These are phyloP conservation scores for Pyracantha coccinea DNA, from an alignment of 331 rosid genomes.

Conservation along the genomic window DNA sequence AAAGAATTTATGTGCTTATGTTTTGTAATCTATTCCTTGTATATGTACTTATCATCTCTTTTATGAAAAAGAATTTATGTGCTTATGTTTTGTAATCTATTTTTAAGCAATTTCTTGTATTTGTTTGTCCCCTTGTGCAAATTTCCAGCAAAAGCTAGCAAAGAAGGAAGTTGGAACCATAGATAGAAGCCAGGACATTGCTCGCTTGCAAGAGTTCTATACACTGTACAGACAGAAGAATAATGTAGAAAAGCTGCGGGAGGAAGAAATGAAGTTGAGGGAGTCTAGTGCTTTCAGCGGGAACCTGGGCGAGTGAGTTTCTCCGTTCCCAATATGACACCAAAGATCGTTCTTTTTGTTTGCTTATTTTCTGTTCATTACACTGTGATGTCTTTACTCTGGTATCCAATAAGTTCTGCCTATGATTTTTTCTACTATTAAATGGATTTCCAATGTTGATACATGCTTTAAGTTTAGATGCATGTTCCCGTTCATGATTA, in stretches of 20 bases:
- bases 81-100: neutral
- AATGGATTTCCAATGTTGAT: neutral
- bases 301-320: slow-evolving; percentile 85
- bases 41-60: neutral
- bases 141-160: slow-evolving; percentile 85
- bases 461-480: neutral
- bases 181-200: slow-evolving; percentile 84
- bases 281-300: slow-evolving; percentile 84
- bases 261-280: slow-evolving; percentile 77
- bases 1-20: no score
- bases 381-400: neutral
- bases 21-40: neutral
- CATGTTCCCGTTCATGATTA: neutral
- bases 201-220: slow-evolving; percentile 79
- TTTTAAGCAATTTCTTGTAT: neutral
- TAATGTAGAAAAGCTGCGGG: slow-evolving; percentile 66
- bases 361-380: neutral
- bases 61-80: no score
- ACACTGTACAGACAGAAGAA: slow-evolving; percentile 63
- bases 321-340: neutral
- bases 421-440: neutral
- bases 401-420: neutral
- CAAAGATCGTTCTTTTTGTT: neutral
- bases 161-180: slow-evolving; percentile 71
- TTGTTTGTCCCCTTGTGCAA: slow-evolving; percentile 13